Percentiles rank a stretch among this genome's conserved stretches.
Evolutionary conservation across 2,329 filamentous ascomycete species (phyloP).

Genomic region (Dothideomycetidae sp.): DNA sequence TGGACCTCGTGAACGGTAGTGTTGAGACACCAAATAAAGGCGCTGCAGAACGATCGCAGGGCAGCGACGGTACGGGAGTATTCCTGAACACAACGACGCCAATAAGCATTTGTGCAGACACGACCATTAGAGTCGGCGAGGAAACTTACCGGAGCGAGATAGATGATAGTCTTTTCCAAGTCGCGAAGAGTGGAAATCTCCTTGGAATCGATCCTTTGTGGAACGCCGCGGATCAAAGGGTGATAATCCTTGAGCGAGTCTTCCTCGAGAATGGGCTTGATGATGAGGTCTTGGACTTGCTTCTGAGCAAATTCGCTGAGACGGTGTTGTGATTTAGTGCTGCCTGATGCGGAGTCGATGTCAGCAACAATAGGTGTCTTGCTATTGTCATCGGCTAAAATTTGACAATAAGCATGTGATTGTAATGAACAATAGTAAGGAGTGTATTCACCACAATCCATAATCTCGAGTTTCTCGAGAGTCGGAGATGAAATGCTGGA

Average conservation of each 20-base stretch:
- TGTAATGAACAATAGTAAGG: slow-evolving; percentile 2
- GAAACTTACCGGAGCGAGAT: slow-evolving; percentile 81
- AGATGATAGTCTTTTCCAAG: slow-evolving; percentile 83
- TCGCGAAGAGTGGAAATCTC: slow-evolving; percentile 85
- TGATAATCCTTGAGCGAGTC: slow-evolving; percentile 65
- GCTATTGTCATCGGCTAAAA: slow-evolving; percentile 8
- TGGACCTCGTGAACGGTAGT: slow-evolving; percentile 73
- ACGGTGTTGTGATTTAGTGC: slow-evolving; percentile 37
- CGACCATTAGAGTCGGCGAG: slow-evolving; percentile 34
- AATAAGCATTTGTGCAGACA: slow-evolving; percentile 49
- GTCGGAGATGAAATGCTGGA: slow-evolving; percentile 49
- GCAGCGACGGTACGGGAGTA: slow-evolving; percentile 52
- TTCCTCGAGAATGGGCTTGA: slow-evolving; percentile 64
- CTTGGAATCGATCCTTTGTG: slow-evolving; percentile 64
- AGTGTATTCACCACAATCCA: slow-evolving; percentile 3
- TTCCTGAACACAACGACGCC: slow-evolving; percentile 54
- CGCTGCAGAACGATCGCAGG: slow-evolving; percentile 81
- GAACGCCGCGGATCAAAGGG: slow-evolving; percentile 62
- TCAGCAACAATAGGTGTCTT: slow-evolving; percentile 31
- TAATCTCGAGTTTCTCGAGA: slow-evolving; percentile 17
- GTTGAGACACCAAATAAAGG: slow-evolving; percentile 79
- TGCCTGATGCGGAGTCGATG: slow-evolving; percentile 27
- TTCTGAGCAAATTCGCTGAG: slow-evolving; percentile 57
- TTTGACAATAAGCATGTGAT: slow-evolving; percentile 8
- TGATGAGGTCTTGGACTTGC: slow-evolving; percentile 65